Conservation (phyloP, 176 grass and related monocot species). For the Puya raimondii region DNA sequence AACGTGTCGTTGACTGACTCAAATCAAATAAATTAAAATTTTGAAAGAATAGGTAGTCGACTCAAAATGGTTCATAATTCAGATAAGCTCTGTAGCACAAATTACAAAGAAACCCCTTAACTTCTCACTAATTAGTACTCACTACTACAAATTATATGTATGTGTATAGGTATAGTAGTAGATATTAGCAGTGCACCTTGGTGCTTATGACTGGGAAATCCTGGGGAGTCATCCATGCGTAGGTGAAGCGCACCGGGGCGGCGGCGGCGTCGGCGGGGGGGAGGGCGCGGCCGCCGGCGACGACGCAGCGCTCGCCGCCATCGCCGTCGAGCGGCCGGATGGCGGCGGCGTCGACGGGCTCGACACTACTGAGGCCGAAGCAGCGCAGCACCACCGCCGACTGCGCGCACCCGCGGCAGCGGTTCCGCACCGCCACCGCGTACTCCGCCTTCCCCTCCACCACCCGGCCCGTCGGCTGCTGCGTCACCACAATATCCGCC, state of each 20-base stretch:
- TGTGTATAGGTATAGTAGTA: neutral
- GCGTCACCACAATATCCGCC: conserved; percentile 22
- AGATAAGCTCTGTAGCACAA: no score
- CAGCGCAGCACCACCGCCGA: conserved; percentile 38
- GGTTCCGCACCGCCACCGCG: conserved; percentile 39
- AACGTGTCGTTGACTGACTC: no score
- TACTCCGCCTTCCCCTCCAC: conserved; percentile 38
- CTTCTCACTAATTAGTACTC: no score
- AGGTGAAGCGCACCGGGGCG: conserved; percentile 33
- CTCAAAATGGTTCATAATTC: no score
- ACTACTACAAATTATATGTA: no score
- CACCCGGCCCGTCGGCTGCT: conserved; percentile 27
- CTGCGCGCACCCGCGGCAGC: conserved; percentile 32
- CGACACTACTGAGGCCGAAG: conserved; percentile 47
- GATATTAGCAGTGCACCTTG: conserved; percentile 9
- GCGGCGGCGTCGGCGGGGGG: neutral
- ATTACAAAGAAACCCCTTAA: no score
- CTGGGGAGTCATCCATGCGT: conserved; percentile 57
- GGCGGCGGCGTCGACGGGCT: conserved; percentile 32
- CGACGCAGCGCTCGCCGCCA: conserved; percentile 26
- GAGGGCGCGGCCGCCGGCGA: conserved; percentile 13
- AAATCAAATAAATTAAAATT: no score
- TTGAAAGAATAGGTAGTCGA: no score
- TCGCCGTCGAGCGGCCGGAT: conserved; percentile 33
- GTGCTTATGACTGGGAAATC: conserved; percentile 42